These are phyloP conservation scores for Beauveria varroae DNA, from an alignment of 2,329 filamentous ascomycete species.

Conservation along the genomic window DNA sequence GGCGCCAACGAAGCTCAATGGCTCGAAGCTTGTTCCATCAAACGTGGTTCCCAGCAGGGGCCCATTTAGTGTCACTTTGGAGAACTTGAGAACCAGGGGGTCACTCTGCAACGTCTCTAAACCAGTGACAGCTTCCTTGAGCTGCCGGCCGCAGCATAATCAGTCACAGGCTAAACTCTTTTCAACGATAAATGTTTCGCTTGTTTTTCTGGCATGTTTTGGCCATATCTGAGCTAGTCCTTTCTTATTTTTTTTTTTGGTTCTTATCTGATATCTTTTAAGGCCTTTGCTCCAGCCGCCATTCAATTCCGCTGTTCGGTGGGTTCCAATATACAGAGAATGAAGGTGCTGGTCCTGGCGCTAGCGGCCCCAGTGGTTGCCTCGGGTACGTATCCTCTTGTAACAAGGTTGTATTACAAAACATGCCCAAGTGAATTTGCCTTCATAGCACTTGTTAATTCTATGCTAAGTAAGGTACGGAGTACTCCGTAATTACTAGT, in stretches of 20 bases:
- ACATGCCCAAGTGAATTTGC: too few relatives aligned
- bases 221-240: background rate
- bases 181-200: background rate
- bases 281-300: background rate
- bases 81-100: background rate
- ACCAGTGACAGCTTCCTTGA: background rate
- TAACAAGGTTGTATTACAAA: too few relatives aligned
- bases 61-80: background rate
- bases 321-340: background rate
- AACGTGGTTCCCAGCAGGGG: background rate
- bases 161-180: background rate
- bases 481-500: too few relatives aligned
- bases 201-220: background rate
- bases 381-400: slow-evolving; percentile 1
- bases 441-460: too few relatives aligned
- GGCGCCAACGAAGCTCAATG: background rate
- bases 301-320: background rate
- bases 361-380: background rate
- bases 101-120: background rate
- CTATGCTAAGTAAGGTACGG: too few relatives aligned
- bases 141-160: background rate
- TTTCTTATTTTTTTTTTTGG: background rate
- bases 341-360: background rate
- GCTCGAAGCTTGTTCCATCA: background rate
- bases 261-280: background rate